These are phyloP conservation scores for Tolypocladium paradoxum DNA, from an alignment of 2,329 filamentous ascomycete species.

Conservation along the genomic window DNA sequence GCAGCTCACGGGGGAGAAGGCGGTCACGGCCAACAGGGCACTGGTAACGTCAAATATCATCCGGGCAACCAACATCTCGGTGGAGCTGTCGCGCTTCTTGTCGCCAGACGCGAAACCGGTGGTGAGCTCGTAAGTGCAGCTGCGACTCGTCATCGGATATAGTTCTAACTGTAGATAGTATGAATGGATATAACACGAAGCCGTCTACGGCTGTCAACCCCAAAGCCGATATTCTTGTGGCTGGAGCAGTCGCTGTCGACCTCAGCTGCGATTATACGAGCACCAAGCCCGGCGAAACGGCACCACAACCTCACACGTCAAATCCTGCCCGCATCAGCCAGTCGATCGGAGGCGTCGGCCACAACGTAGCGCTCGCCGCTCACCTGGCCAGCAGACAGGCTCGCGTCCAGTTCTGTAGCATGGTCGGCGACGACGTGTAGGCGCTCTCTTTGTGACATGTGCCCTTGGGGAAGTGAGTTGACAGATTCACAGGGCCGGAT, in stretches of 20 bases:
- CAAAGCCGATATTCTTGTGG: constrained; percentile 63
- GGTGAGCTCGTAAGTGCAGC: constrained; percentile 26
- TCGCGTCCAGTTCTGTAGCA: constrained; percentile 65
- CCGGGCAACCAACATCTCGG: constrained; percentile 42
- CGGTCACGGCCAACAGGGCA: constrained; percentile 63
- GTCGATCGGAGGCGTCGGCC: constrained; percentile 80
- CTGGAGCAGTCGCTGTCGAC: constrained; percentile 84
- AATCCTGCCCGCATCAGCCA: constrained; percentile 76
- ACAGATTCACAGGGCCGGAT: constrained; percentile 47
- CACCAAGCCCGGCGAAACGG: constrained; percentile 14
- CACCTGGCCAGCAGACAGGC: constrained; percentile 51
- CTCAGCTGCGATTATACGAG: constrained; percentile 65
- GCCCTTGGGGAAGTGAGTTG: neutral
- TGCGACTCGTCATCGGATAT: constrained; percentile 7
- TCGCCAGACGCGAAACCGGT: constrained; percentile 16
- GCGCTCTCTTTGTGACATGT: constrained; percentile 8
- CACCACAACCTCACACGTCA: constrained; percentile 61
- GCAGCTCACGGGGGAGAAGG: constrained; percentile 62
- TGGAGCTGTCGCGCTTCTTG: constrained; percentile 38
- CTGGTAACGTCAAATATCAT: constrained; percentile 43
- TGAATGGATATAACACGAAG: constrained; percentile 11
- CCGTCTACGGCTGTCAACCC: constrained; percentile 5
- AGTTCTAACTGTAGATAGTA: constrained; percentile 26
- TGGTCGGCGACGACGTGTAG: constrained; percentile 68
- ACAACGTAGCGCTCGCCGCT: constrained; percentile 81